Base-by-base conservation (phyloP, 1,139 yeast genomes). In the Taphrina confusa region DNA sequence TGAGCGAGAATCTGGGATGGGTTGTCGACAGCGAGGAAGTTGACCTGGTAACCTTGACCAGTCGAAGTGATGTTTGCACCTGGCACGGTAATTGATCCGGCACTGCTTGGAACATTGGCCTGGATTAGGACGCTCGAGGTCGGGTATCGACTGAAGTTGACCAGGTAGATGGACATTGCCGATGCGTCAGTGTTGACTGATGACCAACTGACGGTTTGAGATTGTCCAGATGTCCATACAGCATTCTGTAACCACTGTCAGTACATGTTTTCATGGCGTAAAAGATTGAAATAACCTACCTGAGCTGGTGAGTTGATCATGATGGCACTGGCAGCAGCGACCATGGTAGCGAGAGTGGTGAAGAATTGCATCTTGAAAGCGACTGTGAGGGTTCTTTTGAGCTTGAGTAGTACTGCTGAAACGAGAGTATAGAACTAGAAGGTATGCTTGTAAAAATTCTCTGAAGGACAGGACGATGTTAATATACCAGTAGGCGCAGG, bases 1-100 rank as follows among this genome's bases (percentile, higher is more conserved):
- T 56, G 60, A 1, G 60, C 60, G 25, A 46, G 44, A n/a, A 56
- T 56, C 60, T 56, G 60, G 23, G 47, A 30, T 14, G 58, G 31
- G 34, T 46, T 37, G 16, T 28, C 47, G 36, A 44, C 54, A 3
- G 60, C 36, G 11, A 56, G 46, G 23, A 56, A 16, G 51, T 56
- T 56, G 54, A 56, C 23, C 31, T 56, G 60, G 54, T 39, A 37
- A 11, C 58, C 58, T 2, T 54, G 27, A 6, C 54, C 60, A 4
- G 46, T 22, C 5, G 46, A 28, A 16, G 34, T 30, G 22, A 56
- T 14, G 49, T 39, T 37, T n/a, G 45, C 31, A 5, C 46, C 47
- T 33, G 36, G 31, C 12, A 56, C 30, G 12, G 47, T 36, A 28
- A 46, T 14, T 11, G 33, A 20, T 1, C 60, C 60, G 16, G 27